Base-by-base conservation (phyloP, 257 asterid genomes). In the Ballota nigra region DNA sequence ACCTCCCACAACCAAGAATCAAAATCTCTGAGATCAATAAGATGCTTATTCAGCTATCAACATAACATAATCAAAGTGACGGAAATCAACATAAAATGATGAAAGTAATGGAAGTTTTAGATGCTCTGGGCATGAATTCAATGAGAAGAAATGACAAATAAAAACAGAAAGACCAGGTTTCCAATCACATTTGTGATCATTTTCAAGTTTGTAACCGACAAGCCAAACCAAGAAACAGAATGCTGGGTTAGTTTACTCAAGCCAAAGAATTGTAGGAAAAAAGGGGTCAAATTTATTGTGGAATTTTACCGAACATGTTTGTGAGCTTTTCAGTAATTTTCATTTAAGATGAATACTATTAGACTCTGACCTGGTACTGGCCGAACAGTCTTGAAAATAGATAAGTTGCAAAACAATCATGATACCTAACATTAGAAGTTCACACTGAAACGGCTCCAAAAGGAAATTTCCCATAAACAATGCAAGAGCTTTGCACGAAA, bases 331-430 rank as follows among this genome's bases (percentile, higher is more conserved):
- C 13, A 57, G 40, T 22, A 36, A 36, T n/a, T 47, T 45, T 24
- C 10, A 41, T 6, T 57, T 53, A 11, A 34, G 36, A 61, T 28
- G 65, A 55, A 58, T 63, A 59, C 29, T 15, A 49, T 26, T 13
- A 49, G 59, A 70, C 29, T 74, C 92, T 85, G 75, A 94, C 99
- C 99, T 75, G 97, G 99, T 72, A 85, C 80, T 64, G 99, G 99
- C 34, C 90, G 84, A 81, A 94, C 79, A 16, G 90, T 86, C 86
- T 88, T 87, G 83, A 94, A 94, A 69, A 94, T 80, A 63, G 96
- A 85, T 83, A 94, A 84, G 85, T 97, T 91, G 96, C 89, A 81
- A 13, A 47, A n/a, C 15, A 63, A 63, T 12, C 67, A 78, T 55
- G 70, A 69, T 47, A 69, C 38, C 40, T 52, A 67, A 67, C 49